Evolutionary conservation across 2,329 filamentous ascomycete genomes (phyloP).

Genomic region (Stemphylium lycopersici): DNA sequence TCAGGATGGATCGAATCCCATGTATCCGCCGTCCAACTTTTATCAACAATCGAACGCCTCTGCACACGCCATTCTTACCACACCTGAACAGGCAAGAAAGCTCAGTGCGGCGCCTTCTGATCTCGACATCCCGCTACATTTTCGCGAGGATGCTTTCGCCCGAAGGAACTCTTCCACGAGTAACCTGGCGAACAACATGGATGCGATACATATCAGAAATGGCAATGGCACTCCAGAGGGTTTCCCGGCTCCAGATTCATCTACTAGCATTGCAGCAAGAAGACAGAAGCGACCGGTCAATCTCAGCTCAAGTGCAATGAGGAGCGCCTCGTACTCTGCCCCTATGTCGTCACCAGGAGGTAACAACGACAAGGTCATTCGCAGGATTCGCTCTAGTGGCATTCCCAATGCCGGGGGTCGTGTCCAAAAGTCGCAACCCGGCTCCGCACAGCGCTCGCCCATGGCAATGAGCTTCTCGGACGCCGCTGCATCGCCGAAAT

Average conservation of each 20-base stretch:
- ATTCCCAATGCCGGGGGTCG: constrained; percentile 53
- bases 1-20: constrained; percentile 25
- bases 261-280: constrained; percentile 51
- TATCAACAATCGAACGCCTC: constrained; percentile 48
- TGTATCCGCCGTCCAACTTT: constrained; percentile 37
- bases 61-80: constrained; percentile 44
- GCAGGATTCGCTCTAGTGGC: constrained; percentile 56
- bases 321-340: constrained; percentile 52
- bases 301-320: constrained; percentile 47
- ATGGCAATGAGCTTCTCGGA: constrained; percentile 55
- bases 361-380: constrained; percentile 49
- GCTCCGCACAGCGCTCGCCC: constrained; percentile 57
- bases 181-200: constrained; percentile 48
- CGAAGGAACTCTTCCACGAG: constrained; percentile 49
- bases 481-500: constrained; percentile 56
- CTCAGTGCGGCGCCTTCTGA: constrained; percentile 41
- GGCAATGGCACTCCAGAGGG: constrained; percentile 38
- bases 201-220: constrained; percentile 47
- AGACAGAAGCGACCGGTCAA: constrained; percentile 51
- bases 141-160: constrained; percentile 41
- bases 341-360: constrained; percentile 50
- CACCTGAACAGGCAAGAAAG: constrained; percentile 39
- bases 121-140: constrained; percentile 37
- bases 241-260: constrained; percentile 47
- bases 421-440: constrained; percentile 53